Conservation (phyloP, 306 rosid species). For the Acacia acuminata region DNA sequence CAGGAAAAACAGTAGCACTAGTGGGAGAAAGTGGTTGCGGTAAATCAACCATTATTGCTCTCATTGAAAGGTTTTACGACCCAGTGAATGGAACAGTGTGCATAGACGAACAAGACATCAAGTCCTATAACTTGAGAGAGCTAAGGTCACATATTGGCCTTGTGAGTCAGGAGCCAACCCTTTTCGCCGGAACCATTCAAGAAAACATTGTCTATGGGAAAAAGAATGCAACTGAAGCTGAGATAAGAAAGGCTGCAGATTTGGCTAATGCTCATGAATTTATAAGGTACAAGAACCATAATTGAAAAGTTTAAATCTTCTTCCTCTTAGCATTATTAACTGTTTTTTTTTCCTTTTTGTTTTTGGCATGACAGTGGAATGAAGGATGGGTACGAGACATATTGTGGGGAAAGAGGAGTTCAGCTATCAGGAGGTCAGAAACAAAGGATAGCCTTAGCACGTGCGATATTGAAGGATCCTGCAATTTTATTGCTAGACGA, state of each 20-base stretch:
- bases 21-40: constrained; percentile 90
- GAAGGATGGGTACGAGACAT: constrained; percentile 73
- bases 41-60: constrained; percentile 85
- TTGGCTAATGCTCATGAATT: constrained; percentile 93
- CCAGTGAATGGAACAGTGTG: constrained; percentile 66
- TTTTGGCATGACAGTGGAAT: constrained; percentile 57
- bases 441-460: constrained; percentile 81
- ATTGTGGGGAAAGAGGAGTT: constrained; percentile 87
- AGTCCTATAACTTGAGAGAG: constrained; percentile 63
- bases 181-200: constrained; percentile 70
- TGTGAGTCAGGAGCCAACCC: constrained; percentile 84
- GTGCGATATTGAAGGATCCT: constrained; percentile 78
- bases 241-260: constrained; percentile 80
- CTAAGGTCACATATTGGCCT: constrained; percentile 82
- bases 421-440: constrained; percentile 95
- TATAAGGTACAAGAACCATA: constrained; percentile 51
- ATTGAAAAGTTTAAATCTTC: too few species aligned
- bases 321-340: constrained; percentile 1
- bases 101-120: constrained; percentile 82
- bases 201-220: constrained; percentile 83
- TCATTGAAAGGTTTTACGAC: constrained; percentile 86
- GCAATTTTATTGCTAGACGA: constrained; percentile 83
- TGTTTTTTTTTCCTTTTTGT: not conserved
- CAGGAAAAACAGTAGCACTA: constrained; percentile 70
- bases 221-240: constrained; percentile 62